Evolutionary conservation across 106 monocot species (phyloP).

Genomic region (Allium cepa): DNA sequence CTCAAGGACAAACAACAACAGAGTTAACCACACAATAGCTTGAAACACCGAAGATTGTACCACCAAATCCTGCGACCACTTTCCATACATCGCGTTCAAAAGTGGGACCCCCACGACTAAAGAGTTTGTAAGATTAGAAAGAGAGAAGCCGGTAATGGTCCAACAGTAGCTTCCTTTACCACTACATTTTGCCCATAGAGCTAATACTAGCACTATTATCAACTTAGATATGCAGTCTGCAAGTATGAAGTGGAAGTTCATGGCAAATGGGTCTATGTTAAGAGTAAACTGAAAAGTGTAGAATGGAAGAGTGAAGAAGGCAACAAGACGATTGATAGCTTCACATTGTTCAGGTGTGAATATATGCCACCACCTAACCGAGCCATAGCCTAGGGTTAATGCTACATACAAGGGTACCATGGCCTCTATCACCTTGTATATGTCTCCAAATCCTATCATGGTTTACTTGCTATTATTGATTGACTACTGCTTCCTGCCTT

Average conservation of each 20-base stretch:
- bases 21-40: conserved; percentile 53
- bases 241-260: conserved; percentile 53
- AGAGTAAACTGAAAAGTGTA: conserved; percentile 75
- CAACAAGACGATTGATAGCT: conserved; percentile 60
- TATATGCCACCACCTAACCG: conserved; percentile 72
- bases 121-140: conserved; percentile 39
- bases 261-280: conserved; percentile 46
- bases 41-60: conserved; percentile 73
- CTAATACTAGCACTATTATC: conserved; percentile 16
- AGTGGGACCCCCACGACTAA: conserved; percentile 46
- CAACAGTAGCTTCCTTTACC: conserved; percentile 30
- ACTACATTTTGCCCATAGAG: conserved; percentile 26
- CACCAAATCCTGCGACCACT: conserved; percentile 43
- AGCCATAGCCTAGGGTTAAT: conserved; percentile 59
- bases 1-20: conserved; percentile 65
- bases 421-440: conserved; percentile 70
- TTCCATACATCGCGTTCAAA: conserved; percentile 44
- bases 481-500: too few species aligned
- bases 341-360: conserved; percentile 68
- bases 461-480: background rate
- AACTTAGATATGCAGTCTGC: conserved; percentile 68
- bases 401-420: conserved; percentile 76
- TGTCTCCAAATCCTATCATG: conserved; percentile 65
- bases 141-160: conserved; percentile 48
- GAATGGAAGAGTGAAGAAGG: conserved; percentile 69